These are phyloP conservation scores for Zoysia pacifica DNA, from an alignment of 176 grass and related monocot species.

Conservation along the genomic window DNA sequence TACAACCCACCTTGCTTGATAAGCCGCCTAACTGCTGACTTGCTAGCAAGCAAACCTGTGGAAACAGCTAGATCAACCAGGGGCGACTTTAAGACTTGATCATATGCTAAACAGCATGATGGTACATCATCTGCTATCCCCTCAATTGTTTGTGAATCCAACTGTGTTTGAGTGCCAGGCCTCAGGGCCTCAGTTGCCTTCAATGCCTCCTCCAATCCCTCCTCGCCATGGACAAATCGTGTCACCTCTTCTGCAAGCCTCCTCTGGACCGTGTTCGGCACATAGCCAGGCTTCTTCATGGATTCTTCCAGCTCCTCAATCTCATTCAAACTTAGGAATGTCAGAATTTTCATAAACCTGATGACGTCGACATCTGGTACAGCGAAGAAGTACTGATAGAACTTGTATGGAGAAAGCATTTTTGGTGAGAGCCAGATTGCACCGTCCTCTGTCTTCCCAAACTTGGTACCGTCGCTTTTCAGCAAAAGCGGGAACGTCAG, in stretches of 20 bases:
- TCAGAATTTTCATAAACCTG: slow-evolving; percentile 82
- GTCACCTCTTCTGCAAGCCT: slow-evolving; percentile 96
- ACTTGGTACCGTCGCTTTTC: slow-evolving; percentile 85
- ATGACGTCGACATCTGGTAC: slow-evolving; percentile 77
- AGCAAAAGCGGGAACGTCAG: slow-evolving; percentile 89
- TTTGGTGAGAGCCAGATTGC: slow-evolving; percentile 77
- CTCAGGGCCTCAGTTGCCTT: slow-evolving; percentile 81
- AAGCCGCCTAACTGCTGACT: slow-evolving; percentile 65
- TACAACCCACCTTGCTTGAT: slow-evolving; percentile 94
- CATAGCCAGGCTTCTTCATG: slow-evolving; percentile 76
- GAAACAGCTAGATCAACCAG: slow-evolving; percentile 87
- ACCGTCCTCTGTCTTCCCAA: slow-evolving; percentile 87
- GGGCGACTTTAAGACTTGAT: slow-evolving; percentile 76
- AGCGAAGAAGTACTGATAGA: slow-evolving; percentile 85
- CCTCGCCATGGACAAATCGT: slow-evolving; percentile 81
- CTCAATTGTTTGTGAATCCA: slow-evolving; percentile 79
- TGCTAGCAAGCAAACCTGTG: slow-evolving; percentile 73
- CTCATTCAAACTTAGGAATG: slow-evolving; percentile 78
- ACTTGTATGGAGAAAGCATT: slow-evolving; percentile 90
- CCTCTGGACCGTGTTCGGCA: slow-evolving; percentile 72
- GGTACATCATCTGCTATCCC: slow-evolving; percentile 85
- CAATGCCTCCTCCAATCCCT: slow-evolving; percentile 80
- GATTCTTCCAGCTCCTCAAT: slow-evolving; percentile 74
- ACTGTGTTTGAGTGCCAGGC: slow-evolving; percentile 66
- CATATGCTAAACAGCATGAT: slow-evolving; percentile 70